Percentiles rank a stretch among this genome's conserved stretches.
phyloP scores from a whole-genome alignment of 1,284 basidiomycete genomes.

The Exobasidium rhododendri region DNA sequence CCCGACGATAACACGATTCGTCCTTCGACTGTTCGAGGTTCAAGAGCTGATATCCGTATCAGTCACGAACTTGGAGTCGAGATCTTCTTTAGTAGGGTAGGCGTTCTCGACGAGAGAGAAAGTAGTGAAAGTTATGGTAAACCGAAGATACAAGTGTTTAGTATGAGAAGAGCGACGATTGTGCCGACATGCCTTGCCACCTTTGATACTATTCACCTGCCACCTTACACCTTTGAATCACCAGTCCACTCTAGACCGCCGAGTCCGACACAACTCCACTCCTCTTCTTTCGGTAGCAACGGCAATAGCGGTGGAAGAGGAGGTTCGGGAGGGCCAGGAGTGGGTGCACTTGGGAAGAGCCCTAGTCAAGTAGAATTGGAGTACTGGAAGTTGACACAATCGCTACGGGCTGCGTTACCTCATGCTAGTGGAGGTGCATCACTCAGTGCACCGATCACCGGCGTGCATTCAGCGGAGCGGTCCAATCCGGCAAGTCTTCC shows the following conservation, averaged over 20 bases:
- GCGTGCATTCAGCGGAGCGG: not conserved
- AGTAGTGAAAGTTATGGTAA: slow-evolving; percentile 43
- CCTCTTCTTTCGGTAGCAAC: not conserved
- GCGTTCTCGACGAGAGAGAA: slow-evolving; percentile 41
- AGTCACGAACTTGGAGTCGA: slow-evolving; percentile 51
- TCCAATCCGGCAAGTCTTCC: not conserved
- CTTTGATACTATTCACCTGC: slow-evolving; percentile 50
- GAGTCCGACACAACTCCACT: slow-evolving; percentile 22
- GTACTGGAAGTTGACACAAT: slow-evolving; percentile 30
- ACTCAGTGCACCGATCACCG: not conserved
- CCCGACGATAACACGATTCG: slow-evolving; percentile 48
- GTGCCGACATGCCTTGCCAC: slow-evolving; percentile 49
- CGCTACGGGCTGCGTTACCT: slow-evolving; percentile 10
- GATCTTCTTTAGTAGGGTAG: slow-evolving; percentile 47
- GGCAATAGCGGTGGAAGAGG: slow-evolving; percentile 1
- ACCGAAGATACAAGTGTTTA: slow-evolving; percentile 53
- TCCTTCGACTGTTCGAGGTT: slow-evolving; percentile 48
- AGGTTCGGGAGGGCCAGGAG: slow-evolving; percentile 2
- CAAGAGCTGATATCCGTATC: slow-evolving; percentile 46
- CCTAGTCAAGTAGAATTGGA: slow-evolving; percentile 32
- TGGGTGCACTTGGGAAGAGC: not conserved
- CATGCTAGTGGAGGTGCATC: slow-evolving; percentile 6
- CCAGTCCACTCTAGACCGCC: slow-evolving; percentile 39
- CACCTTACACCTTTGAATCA: slow-evolving; percentile 49
- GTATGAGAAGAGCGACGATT: slow-evolving; percentile 40